Base-by-base conservation (phyloP, 1,284 basidiomycete genomes). In the Stereum hirsutum region DNA sequence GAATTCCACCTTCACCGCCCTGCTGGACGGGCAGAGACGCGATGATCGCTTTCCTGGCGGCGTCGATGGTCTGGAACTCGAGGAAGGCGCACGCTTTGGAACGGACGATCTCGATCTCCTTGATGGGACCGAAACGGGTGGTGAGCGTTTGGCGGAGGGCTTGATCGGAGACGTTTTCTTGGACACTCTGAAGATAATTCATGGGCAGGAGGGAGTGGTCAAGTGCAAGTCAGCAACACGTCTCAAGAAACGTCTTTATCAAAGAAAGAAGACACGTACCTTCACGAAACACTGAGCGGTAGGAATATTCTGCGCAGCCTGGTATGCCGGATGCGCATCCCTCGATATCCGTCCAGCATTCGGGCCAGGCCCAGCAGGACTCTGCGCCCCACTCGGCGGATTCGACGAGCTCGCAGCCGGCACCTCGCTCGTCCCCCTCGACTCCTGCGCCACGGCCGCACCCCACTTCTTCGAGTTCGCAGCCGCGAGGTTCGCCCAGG, bases 1-100 rank as follows among this genome's bases (percentile, higher is more conserved):
- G 78, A 46, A 97, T 74, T n/a, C 89, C 90, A 44, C 90, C 91
- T 56, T 94, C 89, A 25, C 90, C 92, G 46, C 90, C 91, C 49
- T 81, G 77, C 34, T 59, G 52, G 27, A 64, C 57, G 1, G 76
- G 71, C 39, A 93, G 62, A 31, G 81, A 87, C 3, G 82, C 75
- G 20, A 75, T 65, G 54, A 98, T 94, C 2, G 95, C 95, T 45
- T 82, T 79, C 52, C 81, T 77, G 12, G 95, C 95, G 21, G 78
- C 68, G 3, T 96, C 92, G 48, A 93, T 64, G 6, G 68, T 69
- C 28, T 62, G 64, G 66, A 95, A 99, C 62, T 98, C 94, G 55
- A 94, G 74, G 73, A 98, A 98, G 1, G 94, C 95, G 58, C 93
- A 97, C 0, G 89, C 90, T 64, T 92, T 95, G 59, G 57, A 58